Percentiles rank a stretch among this genome's conserved stretches.
These are phyloP conservation scores for Lachancea cidri DNA, from an alignment of 805 yeast genomes.

Conservation along the genomic window DNA sequence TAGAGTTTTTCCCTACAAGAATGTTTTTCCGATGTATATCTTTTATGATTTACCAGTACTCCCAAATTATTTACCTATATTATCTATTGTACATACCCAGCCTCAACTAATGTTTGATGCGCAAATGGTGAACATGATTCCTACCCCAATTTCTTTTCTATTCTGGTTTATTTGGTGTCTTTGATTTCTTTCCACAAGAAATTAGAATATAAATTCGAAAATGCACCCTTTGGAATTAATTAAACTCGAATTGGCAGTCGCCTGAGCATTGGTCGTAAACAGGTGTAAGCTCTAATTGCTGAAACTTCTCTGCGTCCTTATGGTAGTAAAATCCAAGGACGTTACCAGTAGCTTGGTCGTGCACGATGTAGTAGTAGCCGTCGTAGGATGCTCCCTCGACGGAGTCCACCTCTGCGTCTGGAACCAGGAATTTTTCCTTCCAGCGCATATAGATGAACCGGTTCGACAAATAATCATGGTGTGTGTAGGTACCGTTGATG, in stretches of 20 bases:
- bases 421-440: slow-evolving; percentile 86
- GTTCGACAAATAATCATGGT: slow-evolving; percentile 32
- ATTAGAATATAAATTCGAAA: too few relatives aligned
- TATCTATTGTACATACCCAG: background rate
- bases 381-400: slow-evolving; percentile 77
- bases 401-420: slow-evolving; percentile 56
- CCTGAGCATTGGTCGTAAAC: slow-evolving; percentile 12
- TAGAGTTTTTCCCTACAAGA: too few relatives aligned
- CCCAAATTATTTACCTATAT: background rate
- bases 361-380: slow-evolving; percentile 85
- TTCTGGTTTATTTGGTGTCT: too few relatives aligned
- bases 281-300: slow-evolving; percentile 58
- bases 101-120: too few relatives aligned
- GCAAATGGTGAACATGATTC: too few relatives aligned
- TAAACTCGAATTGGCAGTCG: slow-evolving; percentile 11
- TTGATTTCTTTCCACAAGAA: too few relatives aligned
- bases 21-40: too few relatives aligned
- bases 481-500: slow-evolving; percentile 20
- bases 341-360: slow-evolving; percentile 70
- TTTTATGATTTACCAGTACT: too few relatives aligned
- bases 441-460: slow-evolving; percentile 81
- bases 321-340: slow-evolving; percentile 82
- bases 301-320: slow-evolving; percentile 66
- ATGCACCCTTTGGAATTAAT: slow-evolving; percentile 1
- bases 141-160: too few relatives aligned